Evolutionary conservation across 1,284 basidiomycete genomes (phyloP), one percentile per base, ranked within the genome.

Genomic region (Ganoderma multipileum): DNA sequence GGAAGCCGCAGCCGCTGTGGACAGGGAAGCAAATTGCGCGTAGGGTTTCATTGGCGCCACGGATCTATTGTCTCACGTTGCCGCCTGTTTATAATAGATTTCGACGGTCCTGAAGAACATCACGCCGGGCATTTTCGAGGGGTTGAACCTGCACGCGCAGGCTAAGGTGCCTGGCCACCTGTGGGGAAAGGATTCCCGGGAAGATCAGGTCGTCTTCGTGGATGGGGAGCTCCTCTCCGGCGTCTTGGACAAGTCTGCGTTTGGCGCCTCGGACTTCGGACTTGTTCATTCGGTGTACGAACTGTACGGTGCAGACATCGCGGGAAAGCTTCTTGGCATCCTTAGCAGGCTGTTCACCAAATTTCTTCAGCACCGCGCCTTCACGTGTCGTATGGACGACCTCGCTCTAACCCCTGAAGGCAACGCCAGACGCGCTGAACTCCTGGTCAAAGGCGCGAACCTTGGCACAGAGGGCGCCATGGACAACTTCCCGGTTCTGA

Each of bases 311-410:
- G 85, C 97, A 14, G 92, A 94, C 71, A 84, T 90, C 23, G 97
- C 98, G 11, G 98, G 97, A 65, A 92, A 92, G 76, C 88, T 99
- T 11, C 90, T 99, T 44, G 96, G 96, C 66, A 92, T 99, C 71
- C 88, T 99, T 70, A 95, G 95, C 78, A 91, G 98, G 64, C 84
- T 99, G 58, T 96, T 99, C 81, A 99, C 98, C 65, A 99, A 98
- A 80, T 99, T 95, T 83, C 85, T 99, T 61, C 97, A 99, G 78
- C 95, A 96, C 78, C 93, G 96, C 47, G 98, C 96, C 0, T 99
- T 99, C 83, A 97, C 97, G 2, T 99, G 98, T 83, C 91, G 98
- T 55, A 99, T 99, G 95, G 98, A 99, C 82, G 98, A 99, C 83
- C 85, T 99, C 61, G 90, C 95, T 64, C 86, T 99, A 50, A 98